Conservation (phyloP, 306 rosid genomes). For the Cucumis cinereus region DNA sequence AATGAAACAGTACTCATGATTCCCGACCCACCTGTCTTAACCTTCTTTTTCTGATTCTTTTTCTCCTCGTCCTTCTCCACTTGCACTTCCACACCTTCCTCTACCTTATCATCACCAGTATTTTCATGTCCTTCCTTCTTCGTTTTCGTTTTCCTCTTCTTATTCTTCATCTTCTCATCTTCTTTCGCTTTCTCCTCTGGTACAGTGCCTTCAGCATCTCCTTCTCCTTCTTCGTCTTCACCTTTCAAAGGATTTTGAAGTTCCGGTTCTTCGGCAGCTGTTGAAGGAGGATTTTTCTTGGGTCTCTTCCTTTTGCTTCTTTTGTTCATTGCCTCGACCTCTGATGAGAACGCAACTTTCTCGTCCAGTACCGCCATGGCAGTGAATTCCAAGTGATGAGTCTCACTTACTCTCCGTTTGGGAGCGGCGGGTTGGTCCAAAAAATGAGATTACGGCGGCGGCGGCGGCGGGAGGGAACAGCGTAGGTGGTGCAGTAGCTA, state of each 20-base stretch:
- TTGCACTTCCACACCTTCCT: not conserved
- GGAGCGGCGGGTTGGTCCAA: not conserved
- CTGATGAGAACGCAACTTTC: not conserved
- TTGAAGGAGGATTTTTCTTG: slow-evolving; percentile 10
- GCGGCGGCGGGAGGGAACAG: too few species aligned
- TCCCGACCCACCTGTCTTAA: slow-evolving; percentile 25
- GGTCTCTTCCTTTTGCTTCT: slow-evolving; percentile 50
- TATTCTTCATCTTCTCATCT: slow-evolving; percentile 1
- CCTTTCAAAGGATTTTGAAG: not conserved
- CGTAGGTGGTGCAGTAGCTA: not conserved
- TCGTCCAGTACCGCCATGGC: slow-evolving; percentile 28
- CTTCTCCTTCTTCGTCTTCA: not conserved
- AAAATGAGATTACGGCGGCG: too few species aligned
- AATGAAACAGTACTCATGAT: slow-evolving; percentile 53
- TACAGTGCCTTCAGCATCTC: not conserved
- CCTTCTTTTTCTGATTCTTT: slow-evolving; percentile 10
- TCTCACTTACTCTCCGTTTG: not conserved
- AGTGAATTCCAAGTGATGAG: not conserved
- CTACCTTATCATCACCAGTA: not conserved
- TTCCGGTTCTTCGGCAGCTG: not conserved
- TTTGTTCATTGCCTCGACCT: slow-evolving; percentile 22
- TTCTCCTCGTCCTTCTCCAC: slow-evolving; percentile 8
- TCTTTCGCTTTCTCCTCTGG: slow-evolving; percentile 6
- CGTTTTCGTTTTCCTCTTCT: slow-evolving; percentile 9
- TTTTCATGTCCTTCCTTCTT: not conserved